Conservation (phyloP, 345 rosid species). For the Arabidopsis thaliana region TAIR10.1 NC_003071.7:15647001-15647500, state of each 20-base stretch:
- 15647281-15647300: background rate
- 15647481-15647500: too few species aligned
- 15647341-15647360: background rate
- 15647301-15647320: background rate
- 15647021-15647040: constrained; percentile 21
- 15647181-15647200: background rate
- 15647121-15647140: background rate
- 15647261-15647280: background rate
- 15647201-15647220: background rate
- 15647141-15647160: background rate
- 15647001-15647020: constrained; percentile 12
- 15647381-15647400: background rate
- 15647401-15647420: background rate
- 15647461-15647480: background rate
- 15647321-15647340: background rate
- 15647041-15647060: background rate
- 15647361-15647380: background rate
- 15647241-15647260: background rate
- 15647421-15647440: background rate
- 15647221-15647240: background rate
- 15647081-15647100: background rate
- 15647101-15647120: background rate
- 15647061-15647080: background rate
- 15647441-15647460: background rate
- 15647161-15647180: background rate